Base-by-base conservation (phyloP, 345 rosid genomes). In the Laguncularia racemosa region DNA sequence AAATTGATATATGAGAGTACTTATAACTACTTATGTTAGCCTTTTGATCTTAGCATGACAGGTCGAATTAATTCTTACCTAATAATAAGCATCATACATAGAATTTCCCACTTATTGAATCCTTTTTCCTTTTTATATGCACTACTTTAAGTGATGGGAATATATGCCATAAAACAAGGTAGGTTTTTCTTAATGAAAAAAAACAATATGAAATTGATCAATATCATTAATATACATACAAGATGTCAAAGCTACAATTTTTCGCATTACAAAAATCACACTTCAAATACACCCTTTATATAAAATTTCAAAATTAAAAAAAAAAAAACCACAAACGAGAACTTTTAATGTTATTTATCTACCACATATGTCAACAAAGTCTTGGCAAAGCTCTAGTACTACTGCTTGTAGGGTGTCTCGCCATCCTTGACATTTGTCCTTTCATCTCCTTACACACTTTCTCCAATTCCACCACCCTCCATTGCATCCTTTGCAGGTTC, bases 391-490 rank as follows among this genome's bases (percentile, higher is more conserved):
- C 45, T 55, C 58, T 67, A 17, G 16, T 26, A 1, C 40, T 52
- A 2, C 55, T 21, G n/a, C 52, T 61, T 44, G 38, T 20, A 17
- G 54, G 76, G 66, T 71, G 70, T 64, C 62, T 76, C 16, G 62
- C 83, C 75, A 79, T 55, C 54, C 60, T 76, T 43, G 83, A 68
- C 72, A 83, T 67, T 56, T 77, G 84, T 52, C 81, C 79, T 73
- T 76, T 81, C 79, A 77, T 84, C 23, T 76, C 78, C 66, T 58
- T 71, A n/a, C 84, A 80, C 16, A 63, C 73, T 43, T 74, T 74
- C 78, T 84, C 86, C 77, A 86, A 71, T 64, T 79, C 76, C 21
- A 60, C 57, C 49, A 75, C 83, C 53, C 77, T 80, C 78, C 72
- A 70, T 40, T 73, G 71, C 85, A 84, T 71, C 63, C 48, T 79